Conservation (phyloP, 495 filamentous ascomycete genomes). For the Aspergillus bertholletiae region DNA sequence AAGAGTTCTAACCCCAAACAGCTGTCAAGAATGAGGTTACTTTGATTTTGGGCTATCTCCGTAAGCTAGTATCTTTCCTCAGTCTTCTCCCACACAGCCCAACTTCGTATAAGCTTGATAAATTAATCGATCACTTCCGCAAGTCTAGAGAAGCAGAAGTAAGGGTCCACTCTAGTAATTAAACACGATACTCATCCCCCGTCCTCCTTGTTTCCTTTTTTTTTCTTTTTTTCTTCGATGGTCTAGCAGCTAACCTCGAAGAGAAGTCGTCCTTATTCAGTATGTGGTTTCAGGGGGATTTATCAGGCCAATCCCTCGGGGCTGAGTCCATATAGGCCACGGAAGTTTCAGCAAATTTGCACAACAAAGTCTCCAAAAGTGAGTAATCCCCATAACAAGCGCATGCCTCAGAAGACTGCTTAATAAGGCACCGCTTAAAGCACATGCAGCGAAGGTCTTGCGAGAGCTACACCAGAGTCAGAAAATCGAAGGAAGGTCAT, state of each 20-base stretch:
- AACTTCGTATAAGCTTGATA: too few species aligned
- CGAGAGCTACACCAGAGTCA: conserved; percentile 61
- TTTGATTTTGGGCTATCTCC: conserved; percentile 56
- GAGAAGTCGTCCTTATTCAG: conserved; percentile 58
- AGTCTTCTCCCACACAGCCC: not conserved
- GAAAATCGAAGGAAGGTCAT: conserved; percentile 53
- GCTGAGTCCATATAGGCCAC: conserved; percentile 41
- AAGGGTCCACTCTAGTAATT: conserved; percentile 6
- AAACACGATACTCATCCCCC: not conserved
- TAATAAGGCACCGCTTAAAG: conserved; percentile 19
- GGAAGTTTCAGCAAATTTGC: conserved; percentile 63
- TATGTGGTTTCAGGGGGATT: conserved; percentile 22
- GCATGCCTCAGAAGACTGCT: not conserved
- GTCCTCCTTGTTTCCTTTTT: too few species aligned
- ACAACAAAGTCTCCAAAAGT: conserved; percentile 66
- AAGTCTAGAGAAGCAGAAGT: conserved; percentile 55
- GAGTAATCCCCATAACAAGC: not conserved
- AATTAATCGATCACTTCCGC: not conserved
- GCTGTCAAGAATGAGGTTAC: conserved; percentile 21
- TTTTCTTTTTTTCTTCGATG: not conserved
- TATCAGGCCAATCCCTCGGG: conserved; percentile 1
- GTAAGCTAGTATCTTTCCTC: conserved; percentile 34
- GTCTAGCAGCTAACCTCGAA: not conserved
- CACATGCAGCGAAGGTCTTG: conserved; percentile 58
- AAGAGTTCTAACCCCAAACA: conserved; percentile 17